These are phyloP conservation scores for Leptosphaerulina australis DNA, from an alignment of 2,329 filamentous ascomycete genomes.

Conservation along the genomic window DNA sequence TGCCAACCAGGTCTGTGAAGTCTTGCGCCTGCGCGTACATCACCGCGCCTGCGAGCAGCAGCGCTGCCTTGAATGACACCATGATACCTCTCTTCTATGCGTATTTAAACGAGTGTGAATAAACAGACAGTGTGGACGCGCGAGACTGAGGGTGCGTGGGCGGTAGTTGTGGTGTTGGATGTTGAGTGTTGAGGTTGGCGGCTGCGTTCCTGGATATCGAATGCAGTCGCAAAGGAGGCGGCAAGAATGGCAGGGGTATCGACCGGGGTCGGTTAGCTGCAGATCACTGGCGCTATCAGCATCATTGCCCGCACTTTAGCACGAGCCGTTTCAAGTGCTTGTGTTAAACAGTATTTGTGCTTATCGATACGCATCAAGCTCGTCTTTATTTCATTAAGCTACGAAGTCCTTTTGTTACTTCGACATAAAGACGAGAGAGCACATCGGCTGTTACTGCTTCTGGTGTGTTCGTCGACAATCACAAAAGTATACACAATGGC, in stretches of 20 bases:
- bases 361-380: conserved; percentile 16
- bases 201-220: conserved; percentile 24
- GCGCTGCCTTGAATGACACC: conserved; percentile 37
- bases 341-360: neutral
- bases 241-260: conserved; percentile 28
- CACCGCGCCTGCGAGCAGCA: conserved; percentile 48
- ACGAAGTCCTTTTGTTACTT: neutral
- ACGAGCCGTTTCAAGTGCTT: conserved; percentile 6
- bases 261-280: conserved; percentile 30
- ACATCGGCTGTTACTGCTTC: conserved; percentile 10
- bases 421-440: neutral
- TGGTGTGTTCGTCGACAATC: conserved; percentile 16
- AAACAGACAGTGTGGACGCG: neutral
- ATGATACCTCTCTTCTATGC: conserved; percentile 23
- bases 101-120: conserved; percentile 20
- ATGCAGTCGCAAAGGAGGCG: conserved; percentile 26
- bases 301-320: conserved; percentile 23
- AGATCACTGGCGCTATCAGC: conserved; percentile 34
- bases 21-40: conserved; percentile 42
- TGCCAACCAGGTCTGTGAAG: conserved; percentile 63
- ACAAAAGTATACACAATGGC: conserved; percentile 45
- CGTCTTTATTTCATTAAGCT: neutral
- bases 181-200: conserved; percentile 12
- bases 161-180: conserved; percentile 8
- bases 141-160: conserved; percentile 6